Percentiles rank a stretch among this genome's conserved stretches.
phyloP scores from a whole-genome alignment of 306 rosid species.

The Vigna hirtella region DNA sequence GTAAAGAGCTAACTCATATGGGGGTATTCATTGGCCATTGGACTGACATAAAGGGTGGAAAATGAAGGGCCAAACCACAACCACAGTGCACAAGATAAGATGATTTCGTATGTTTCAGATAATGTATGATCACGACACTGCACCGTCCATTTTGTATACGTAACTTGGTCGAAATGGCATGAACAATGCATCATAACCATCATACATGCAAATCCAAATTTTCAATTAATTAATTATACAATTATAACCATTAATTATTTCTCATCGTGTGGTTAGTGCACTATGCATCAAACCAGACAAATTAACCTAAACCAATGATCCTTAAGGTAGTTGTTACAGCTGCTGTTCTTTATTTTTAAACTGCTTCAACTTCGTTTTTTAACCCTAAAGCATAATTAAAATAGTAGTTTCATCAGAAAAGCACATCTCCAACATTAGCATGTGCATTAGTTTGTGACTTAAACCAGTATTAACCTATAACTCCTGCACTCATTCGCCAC shows the following conservation, averaged over 20 bases:
- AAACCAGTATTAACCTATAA: not conserved
- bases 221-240: not conserved
- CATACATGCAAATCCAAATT: not conserved
- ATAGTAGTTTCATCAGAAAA: too few relatives aligned
- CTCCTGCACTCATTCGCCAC: not conserved
- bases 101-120: too few relatives aligned
- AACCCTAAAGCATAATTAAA: not conserved
- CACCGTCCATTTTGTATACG: slow-evolving; percentile 36
- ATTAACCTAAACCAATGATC: slow-evolving; percentile 14
- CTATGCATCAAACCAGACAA: not conserved
- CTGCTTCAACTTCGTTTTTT: not conserved
- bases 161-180: slow-evolving; percentile 3
- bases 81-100: not conserved
- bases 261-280: not conserved
- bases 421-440: not conserved
- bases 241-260: not conserved
- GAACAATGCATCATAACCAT: slow-evolving; percentile 13
- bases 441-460: not conserved
- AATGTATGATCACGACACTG: slow-evolving; percentile 4
- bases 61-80: not conserved
- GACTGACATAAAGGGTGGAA: too few relatives aligned
- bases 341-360: not conserved
- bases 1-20: too few relatives aligned
- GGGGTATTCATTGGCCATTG: too few relatives aligned
- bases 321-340: slow-evolving; percentile 40